These are phyloP conservation scores for Pleurotus salmoneostramineus DNA, from an alignment of 768 basidiomycete genomes.

Conservation along the genomic window DNA sequence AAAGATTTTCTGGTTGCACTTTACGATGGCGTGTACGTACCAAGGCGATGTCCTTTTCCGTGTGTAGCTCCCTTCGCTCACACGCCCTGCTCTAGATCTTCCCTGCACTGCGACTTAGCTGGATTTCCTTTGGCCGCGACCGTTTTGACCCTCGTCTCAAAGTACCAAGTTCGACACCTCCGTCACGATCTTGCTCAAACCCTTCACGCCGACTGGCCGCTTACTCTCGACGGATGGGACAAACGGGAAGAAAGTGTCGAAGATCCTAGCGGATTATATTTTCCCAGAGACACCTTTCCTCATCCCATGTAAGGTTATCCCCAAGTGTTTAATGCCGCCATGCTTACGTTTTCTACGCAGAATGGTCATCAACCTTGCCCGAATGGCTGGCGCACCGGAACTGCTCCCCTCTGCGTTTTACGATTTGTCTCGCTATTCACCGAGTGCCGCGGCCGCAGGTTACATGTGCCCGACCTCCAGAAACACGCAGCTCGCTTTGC, in stretches of 20 bases:
- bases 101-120: conserved; percentile 39
- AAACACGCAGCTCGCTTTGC: conserved; percentile 28
- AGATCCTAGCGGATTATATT: conserved; percentile 44
- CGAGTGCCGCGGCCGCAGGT: conserved; percentile 58
- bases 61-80: conserved; percentile 10
- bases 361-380: conserved; percentile 63
- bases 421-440: conserved; percentile 67
- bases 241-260: conserved; percentile 57
- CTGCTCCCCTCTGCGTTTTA: conserved; percentile 77
- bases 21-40: conserved; percentile 67
- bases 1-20: conserved; percentile 56
- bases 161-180: conserved; percentile 57
- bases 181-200: conserved; percentile 53
- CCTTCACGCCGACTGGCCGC: conserved; percentile 56
- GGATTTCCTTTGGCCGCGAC: conserved; percentile 53
- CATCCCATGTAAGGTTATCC: conserved; percentile 60
- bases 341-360: conserved; percentile 26
- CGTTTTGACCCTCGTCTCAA: conserved; percentile 59
- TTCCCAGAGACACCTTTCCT: conserved; percentile 50
- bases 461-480: conserved; percentile 31
- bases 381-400: conserved; percentile 47
- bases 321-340: conserved; percentile 3
- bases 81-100: conserved; percentile 29
- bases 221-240: conserved; percentile 63
- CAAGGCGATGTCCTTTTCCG: not conserved